Conservation (phyloP, 2,329 filamentous ascomycete species). For the Thermoascus crustaceus region DNA sequence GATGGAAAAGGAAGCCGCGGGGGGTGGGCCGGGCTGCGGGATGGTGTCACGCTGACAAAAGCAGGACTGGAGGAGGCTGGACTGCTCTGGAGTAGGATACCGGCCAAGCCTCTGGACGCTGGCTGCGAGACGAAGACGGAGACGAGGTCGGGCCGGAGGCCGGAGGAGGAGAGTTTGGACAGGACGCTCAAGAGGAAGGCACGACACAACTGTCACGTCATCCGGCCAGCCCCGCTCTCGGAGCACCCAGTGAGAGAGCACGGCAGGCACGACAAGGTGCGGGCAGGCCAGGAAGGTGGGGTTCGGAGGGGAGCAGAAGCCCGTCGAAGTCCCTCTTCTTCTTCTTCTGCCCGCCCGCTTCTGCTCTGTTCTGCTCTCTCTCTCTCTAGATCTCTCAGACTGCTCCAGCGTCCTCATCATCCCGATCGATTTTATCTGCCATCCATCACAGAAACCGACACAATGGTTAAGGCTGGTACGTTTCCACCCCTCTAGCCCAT, state of each 20-base stretch:
- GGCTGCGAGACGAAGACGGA: neutral
- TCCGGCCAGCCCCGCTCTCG: no score
- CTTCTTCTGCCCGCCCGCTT: slow-evolving; percentile 15
- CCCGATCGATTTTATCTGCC: slow-evolving; percentile 8
- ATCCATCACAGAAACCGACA: slow-evolving; percentile 48
- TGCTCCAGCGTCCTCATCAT: no score
- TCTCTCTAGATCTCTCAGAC: slow-evolving; percentile 3
- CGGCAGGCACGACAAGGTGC: neutral
- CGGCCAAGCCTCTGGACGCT: no score
- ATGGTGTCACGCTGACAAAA: slow-evolving; percentile 1
- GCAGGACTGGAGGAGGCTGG: no score
- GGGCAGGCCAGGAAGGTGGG: neutral
- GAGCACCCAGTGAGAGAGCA: neutral
- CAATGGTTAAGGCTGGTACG: slow-evolving; percentile 98
- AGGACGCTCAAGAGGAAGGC: no score
- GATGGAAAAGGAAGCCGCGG: no score
- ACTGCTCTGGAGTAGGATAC: no score
- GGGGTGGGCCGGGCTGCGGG: neutral
- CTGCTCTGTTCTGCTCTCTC: slow-evolving; percentile 11
- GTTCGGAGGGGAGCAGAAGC: slow-evolving; percentile 1
- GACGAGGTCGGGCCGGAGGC: neutral
- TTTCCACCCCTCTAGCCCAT: slow-evolving; percentile 17
- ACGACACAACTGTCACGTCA: no score
- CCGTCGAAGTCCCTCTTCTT: slow-evolving; percentile 11
- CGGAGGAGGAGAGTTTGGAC: neutral